These are phyloP conservation scores for Aspergillus sp. DNA, from an alignment of 2,329 filamentous ascomycete species.

Conservation along the genomic window DNA sequence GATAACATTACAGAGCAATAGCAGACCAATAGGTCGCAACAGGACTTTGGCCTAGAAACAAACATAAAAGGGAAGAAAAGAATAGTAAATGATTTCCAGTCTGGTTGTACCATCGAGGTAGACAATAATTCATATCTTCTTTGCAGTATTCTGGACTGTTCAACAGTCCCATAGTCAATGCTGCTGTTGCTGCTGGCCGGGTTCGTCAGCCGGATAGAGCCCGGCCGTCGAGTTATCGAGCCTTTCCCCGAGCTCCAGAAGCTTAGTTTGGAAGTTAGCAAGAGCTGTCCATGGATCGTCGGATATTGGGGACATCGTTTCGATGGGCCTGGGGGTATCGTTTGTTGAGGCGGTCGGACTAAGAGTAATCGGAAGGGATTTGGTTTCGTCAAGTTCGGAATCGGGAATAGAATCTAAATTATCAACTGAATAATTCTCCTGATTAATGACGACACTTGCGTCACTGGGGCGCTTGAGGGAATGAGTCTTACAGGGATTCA, in stretches of 20 bases:
- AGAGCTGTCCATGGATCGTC: constrained; percentile 18
- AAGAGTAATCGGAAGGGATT: constrained; percentile 20
- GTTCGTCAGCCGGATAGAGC: constrained; percentile 16
- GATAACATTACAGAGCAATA: constrained; percentile 16
- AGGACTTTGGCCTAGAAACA: constrained; percentile 2
- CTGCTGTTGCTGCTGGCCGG: background rate
- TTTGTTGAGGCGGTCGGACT: constrained; percentile 11
- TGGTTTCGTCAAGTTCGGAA: constrained; percentile 27
- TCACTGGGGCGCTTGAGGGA: constrained; percentile 10
- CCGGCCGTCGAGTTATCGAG: constrained; percentile 20
- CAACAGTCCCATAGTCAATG: background rate
- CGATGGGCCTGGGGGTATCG: constrained; percentile 14
- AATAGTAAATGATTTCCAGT: background rate
- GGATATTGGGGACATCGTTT: background rate
- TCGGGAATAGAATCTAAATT: constrained; percentile 27
- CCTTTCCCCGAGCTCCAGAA: constrained; percentile 17
- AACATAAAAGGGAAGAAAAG: background rate
- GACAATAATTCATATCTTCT: background rate
- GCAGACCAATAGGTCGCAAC: background rate
- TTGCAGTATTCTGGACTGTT: background rate
- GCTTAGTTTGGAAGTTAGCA: constrained; percentile 18
- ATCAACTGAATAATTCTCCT: constrained; percentile 20
- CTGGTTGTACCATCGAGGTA: constrained; percentile 5
- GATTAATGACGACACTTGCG: constrained; percentile 9
- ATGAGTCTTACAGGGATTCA: constrained; percentile 25